These are phyloP conservation scores for Chionographis japonica DNA, from an alignment of 106 monocot species.

Conservation along the genomic window DNA sequence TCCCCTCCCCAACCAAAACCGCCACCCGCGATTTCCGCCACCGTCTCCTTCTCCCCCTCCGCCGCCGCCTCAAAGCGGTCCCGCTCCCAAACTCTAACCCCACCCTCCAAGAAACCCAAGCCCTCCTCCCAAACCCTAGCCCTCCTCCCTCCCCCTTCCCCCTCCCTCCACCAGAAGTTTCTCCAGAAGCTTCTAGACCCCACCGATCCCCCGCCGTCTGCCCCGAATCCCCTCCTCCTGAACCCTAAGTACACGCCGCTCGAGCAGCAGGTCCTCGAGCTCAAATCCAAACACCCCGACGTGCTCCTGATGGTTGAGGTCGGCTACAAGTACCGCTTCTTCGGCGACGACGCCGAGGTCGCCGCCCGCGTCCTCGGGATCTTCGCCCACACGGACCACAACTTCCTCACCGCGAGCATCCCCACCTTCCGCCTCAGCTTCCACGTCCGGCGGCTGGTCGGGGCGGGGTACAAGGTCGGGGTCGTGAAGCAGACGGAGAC, in stretches of 20 bases:
- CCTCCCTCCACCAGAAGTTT: conserved; percentile 44
- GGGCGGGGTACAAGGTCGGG: conserved; percentile 85
- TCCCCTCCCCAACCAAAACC: conserved; percentile 6
- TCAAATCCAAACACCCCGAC: conserved; percentile 72
- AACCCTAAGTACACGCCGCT: conserved; percentile 66
- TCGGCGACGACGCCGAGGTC: conserved; percentile 74
- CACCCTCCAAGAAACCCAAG: conserved; percentile 61
- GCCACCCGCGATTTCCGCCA: background rate
- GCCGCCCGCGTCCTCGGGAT: conserved; percentile 79
- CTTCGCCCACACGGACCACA: conserved; percentile 62
- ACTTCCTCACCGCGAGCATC: conserved; percentile 84
- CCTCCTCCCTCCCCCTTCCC: conserved; percentile 14
- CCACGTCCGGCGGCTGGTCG: conserved; percentile 75
- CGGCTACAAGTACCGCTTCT: conserved; percentile 88
- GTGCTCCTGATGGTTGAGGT: conserved; percentile 92
- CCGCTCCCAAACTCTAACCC: conserved; percentile 29
- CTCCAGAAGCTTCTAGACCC: conserved; percentile 34
- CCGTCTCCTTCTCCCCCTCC: conserved; percentile 1
- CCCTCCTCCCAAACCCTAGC: conserved; percentile 27
- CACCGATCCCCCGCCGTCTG: background rate
- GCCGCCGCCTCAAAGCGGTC: conserved; percentile 2
- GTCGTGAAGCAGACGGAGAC: conserved; percentile 98
- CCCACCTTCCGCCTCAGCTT: conserved; percentile 76
- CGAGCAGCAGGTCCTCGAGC: conserved; percentile 85
- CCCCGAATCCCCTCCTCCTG: conserved; percentile 2